A percentile compares a stretch with the other conserved stretches of the same genome.
Evolutionary conservation across 805 yeast genomes (phyloP).

Genomic region (Dipodascopsis uninucleata): DNA sequence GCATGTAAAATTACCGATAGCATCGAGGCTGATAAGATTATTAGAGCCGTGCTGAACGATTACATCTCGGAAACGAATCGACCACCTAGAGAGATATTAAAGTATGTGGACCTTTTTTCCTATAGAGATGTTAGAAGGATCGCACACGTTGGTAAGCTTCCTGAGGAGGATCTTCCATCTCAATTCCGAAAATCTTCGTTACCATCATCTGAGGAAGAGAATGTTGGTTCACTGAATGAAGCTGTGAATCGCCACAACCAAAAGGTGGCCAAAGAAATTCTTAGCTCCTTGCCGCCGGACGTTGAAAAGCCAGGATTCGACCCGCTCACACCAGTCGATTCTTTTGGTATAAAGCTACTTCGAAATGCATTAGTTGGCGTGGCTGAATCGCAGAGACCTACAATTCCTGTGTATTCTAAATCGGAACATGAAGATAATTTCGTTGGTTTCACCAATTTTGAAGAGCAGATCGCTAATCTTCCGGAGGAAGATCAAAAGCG

Average conservation of each 20-base stretch:
- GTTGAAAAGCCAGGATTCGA: conserved; percentile 20
- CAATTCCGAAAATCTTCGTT: conserved; percentile 3
- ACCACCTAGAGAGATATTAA: conserved; percentile 4
- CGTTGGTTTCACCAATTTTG: conserved; percentile 59
- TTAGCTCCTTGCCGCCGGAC: conserved; percentile 14
- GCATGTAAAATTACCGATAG: conserved; percentile 11
- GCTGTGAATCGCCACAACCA: conserved; percentile 1
- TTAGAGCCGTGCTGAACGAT: neutral
- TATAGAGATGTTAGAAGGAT: conserved; percentile 14
- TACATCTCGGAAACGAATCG: neutral
- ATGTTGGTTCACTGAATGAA: neutral
- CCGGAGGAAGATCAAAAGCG: conserved; percentile 42
- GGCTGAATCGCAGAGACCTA: conserved; percentile 13
- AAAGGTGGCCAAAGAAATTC: neutral
- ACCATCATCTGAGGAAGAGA: neutral
- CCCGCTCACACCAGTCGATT: conserved; percentile 21
- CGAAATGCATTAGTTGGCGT: conserved; percentile 20
- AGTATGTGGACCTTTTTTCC: conserved; percentile 5
- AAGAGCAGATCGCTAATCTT: conserved; percentile 44
- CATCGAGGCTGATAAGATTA: conserved; percentile 8
- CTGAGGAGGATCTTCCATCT: conserved; percentile 11
- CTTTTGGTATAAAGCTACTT: conserved; percentile 21
- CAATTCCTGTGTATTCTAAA: conserved; percentile 13
- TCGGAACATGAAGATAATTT: conserved; percentile 32
- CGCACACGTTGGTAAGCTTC: conserved; percentile 3